Conservation (phyloP, 257 asterid species). For the Craterostigma plantagineum region DNA sequence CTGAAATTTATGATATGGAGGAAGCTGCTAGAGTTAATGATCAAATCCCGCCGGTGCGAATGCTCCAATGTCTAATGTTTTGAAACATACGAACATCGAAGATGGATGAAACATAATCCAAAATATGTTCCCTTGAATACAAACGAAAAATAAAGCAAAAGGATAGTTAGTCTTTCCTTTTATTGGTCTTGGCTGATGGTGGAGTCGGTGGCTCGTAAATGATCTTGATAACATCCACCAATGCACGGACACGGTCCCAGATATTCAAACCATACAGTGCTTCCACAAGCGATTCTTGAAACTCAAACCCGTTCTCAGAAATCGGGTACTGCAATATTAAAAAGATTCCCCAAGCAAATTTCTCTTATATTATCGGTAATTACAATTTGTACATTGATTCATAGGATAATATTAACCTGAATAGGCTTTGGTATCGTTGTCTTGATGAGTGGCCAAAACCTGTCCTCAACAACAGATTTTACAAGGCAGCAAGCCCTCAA, state of each 20-base stretch:
- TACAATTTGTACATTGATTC: too few relatives aligned
- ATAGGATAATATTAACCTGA: constrained; percentile 31
- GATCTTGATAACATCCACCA: constrained; percentile 58
- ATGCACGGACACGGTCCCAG: constrained; percentile 63
- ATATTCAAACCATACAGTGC: constrained; percentile 64
- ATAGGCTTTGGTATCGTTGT: constrained; percentile 93
- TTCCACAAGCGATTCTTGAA: constrained; percentile 63
- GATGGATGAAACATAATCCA: too few relatives aligned
- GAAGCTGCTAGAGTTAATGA: too few relatives aligned
- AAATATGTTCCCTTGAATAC: too few relatives aligned
- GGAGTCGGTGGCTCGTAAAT: constrained; percentile 44
- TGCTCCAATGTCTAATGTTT: too few relatives aligned
- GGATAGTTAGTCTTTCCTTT: constrained; percentile 20
- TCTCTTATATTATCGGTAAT: too few relatives aligned
- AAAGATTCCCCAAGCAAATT: neutral
- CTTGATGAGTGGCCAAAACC: constrained; percentile 92
- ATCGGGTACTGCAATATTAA: constrained; percentile 51
- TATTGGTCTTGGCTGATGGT: constrained; percentile 24
- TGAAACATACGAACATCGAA: too few relatives aligned
- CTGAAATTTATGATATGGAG: too few relatives aligned
- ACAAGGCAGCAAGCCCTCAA: constrained; percentile 93
- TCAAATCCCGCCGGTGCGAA: too few relatives aligned
- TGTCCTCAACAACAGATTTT: constrained; percentile 83
- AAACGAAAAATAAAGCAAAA: too few relatives aligned
- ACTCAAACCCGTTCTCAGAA: constrained; percentile 64